phyloP scores from a whole-genome alignment of 176 grass and related monocot genomes.

The Oryza glumipatula region DNA sequence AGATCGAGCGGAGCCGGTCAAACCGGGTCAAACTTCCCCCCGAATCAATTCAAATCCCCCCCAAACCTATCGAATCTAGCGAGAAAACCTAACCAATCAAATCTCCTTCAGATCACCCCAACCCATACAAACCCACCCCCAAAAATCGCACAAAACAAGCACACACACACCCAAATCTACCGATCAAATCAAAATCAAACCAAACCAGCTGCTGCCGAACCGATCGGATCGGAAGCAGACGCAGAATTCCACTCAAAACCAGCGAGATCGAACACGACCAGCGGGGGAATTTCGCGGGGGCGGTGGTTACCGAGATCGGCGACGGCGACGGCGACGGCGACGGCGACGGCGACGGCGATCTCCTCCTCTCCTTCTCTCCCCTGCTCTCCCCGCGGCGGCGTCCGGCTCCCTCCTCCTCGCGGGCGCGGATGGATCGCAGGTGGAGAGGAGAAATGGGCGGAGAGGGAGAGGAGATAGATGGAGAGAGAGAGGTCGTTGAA shows the following conservation, averaged over 20 bases:
- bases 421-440: slow-evolving; percentile 24
- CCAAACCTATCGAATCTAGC: neutral
- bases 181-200: neutral
- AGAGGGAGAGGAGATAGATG: neutral
- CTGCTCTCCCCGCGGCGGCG: slow-evolving; percentile 34
- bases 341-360: neutral
- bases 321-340: neutral
- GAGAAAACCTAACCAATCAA: neutral
- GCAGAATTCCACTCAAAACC: neutral
- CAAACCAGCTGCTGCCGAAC: too few species aligned
- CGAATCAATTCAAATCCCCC: neutral
- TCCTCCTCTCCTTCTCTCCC: slow-evolving; percentile 29
- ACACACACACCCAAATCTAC: neutral
- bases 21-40: slow-evolving; percentile 9
- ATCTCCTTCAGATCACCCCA: neutral
- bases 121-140: neutral
- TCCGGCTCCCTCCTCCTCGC: neutral
- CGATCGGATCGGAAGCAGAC: neutral
- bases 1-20: slow-evolving; percentile 16
- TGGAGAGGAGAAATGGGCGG: slow-evolving; percentile 18
- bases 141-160: neutral
- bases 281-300: neutral
- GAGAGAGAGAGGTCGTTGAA: neutral
- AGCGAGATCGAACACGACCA: neutral
- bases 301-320: slow-evolving; percentile 41